These are phyloP conservation scores for Pichia norvegensis DNA, from an alignment of 1,139 yeast genomes.

Conservation along the genomic window DNA sequence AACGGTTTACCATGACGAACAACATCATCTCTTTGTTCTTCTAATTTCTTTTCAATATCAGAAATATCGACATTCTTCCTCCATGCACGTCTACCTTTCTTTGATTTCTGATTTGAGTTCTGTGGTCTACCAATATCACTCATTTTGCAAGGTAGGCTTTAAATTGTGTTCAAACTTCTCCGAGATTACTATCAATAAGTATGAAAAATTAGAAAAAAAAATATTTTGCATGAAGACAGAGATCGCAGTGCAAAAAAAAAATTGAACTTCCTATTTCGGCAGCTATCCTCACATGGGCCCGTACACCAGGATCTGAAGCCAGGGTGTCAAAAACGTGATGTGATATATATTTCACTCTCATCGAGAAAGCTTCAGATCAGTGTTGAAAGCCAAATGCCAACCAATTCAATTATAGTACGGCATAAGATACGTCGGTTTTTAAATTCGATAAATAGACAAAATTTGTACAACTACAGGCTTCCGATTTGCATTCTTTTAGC, in stretches of 20 bases:
- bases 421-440: neutral
- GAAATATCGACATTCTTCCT: conserved; percentile 85
- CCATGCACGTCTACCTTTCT: conserved; percentile 95
- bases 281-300: neutral
- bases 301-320: neutral
- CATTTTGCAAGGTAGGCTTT: conserved; percentile 17
- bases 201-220: neutral
- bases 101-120: conserved; percentile 55
- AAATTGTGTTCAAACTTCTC: neutral
- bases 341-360: neutral
- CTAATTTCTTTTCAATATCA: conserved; percentile 67
- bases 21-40: conserved; percentile 59
- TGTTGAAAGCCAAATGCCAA: neutral
- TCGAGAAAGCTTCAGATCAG: neutral
- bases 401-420: neutral
- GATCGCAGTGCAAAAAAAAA: neutral
- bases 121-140: conserved; percentile 34
- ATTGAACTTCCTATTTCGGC: neutral
- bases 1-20: conserved; percentile 52
- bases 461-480: conserved; percentile 3
- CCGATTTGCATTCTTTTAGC: conserved; percentile 2
- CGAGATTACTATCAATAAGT: neutral
- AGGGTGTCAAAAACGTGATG: neutral
- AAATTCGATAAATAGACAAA: neutral
- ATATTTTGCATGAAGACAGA: neutral